phyloP scores from a whole-genome alignment of 2,329 filamentous ascomycete genomes.

The Penicillium aurantiogriseum region DNA sequence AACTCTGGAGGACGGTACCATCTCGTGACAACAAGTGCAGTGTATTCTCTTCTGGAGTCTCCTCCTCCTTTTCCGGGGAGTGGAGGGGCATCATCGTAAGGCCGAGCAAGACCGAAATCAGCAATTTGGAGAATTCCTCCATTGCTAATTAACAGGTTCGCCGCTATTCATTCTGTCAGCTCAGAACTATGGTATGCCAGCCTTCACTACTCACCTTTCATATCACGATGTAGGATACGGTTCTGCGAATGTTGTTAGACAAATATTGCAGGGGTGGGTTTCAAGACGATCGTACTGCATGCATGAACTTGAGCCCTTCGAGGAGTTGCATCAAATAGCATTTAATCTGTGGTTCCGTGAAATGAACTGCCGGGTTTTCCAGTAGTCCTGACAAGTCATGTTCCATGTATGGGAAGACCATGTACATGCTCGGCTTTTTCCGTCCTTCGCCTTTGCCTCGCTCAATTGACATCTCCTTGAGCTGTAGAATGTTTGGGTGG shows the following conservation, averaged over 20 bases:
- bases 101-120: slow-evolving; percentile 90
- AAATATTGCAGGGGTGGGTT: not conserved
- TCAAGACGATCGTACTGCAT: slow-evolving; percentile 56
- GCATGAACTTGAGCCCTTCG: slow-evolving; percentile 84
- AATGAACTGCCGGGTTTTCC: slow-evolving; percentile 86
- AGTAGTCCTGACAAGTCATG: slow-evolving; percentile 96
- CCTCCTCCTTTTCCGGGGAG: slow-evolving; percentile 75
- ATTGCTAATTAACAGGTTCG: slow-evolving; percentile 95
- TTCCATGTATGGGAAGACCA: slow-evolving; percentile 99
- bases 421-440: slow-evolving; percentile 83
- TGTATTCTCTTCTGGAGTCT: slow-evolving; percentile 85
- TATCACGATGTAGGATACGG: slow-evolving; percentile 90
- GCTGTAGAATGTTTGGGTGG: slow-evolving; percentile 78
- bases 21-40: slow-evolving; percentile 90
- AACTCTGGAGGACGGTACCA: slow-evolving; percentile 97
- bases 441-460: slow-evolving; percentile 69
- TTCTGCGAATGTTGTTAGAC: slow-evolving; percentile 41
- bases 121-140: slow-evolving; percentile 90
- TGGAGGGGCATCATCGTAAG: slow-evolving; percentile 84
- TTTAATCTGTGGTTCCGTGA: slow-evolving; percentile 90
- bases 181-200: not conserved
- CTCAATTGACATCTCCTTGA: slow-evolving; percentile 97
- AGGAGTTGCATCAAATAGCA: slow-evolving; percentile 95
- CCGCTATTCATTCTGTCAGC: slow-evolving; percentile 53
- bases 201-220: slow-evolving; percentile 63